phyloP scores from a whole-genome alignment of 2,329 filamentous ascomycete species.

The Penicillium brevicompactum region DNA sequence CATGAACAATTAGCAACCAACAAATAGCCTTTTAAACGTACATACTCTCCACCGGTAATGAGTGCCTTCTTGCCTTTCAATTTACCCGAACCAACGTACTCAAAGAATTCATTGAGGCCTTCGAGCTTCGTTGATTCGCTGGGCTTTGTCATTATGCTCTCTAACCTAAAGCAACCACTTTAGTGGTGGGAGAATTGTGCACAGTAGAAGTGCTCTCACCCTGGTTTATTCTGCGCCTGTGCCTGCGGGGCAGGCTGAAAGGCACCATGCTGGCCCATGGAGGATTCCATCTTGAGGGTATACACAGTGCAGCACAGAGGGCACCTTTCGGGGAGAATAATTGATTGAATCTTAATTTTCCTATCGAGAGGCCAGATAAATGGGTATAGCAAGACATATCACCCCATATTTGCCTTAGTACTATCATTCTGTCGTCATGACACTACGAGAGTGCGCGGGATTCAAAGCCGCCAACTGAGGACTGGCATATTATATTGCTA shows the following conservation, averaged over 20 bases:
- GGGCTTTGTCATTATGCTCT: slow-evolving; percentile 27
- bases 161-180: slow-evolving; percentile 2
- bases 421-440: slow-evolving; percentile 30
- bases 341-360: too few relatives aligned
- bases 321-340: too few relatives aligned
- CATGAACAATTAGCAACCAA: slow-evolving; percentile 55
- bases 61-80: slow-evolving; percentile 54
- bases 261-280: slow-evolving; percentile 25
- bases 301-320: too few relatives aligned
- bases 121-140: slow-evolving; percentile 41
- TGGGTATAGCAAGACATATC: not conserved
- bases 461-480: not conserved
- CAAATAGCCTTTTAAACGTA: slow-evolving; percentile 42
- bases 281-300: slow-evolving; percentile 22
- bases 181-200: not conserved
- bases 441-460: slow-evolving; percentile 14
- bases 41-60: slow-evolving; percentile 61
- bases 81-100: slow-evolving; percentile 52
- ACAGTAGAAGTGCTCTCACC: slow-evolving; percentile 17
- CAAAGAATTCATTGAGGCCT: slow-evolving; percentile 25
- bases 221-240: slow-evolving; percentile 32
- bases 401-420: not conserved
- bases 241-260: slow-evolving; percentile 25
- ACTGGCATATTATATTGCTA: not conserved
- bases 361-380: too few relatives aligned